Base-by-base conservation (phyloP, 1,284 basidiomycete species). In the Sporisorium graminicola region DNA sequence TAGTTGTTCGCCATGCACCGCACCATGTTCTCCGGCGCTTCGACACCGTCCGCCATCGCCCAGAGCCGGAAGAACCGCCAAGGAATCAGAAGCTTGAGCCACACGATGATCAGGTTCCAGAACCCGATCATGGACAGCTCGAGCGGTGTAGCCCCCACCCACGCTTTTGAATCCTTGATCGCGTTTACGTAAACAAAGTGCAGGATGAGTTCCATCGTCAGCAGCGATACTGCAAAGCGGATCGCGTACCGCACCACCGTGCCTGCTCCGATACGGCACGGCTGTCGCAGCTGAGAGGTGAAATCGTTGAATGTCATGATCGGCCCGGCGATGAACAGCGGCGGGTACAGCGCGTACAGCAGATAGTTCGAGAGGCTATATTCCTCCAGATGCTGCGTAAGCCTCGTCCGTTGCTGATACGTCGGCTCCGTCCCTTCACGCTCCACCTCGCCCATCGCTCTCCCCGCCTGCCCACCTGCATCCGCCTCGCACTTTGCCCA, bases 1-100 rank as follows among this genome's bases (percentile, higher is more conserved):
- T 98, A 98, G 86, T 98, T 99, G 87, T 99, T 99, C n/a, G 91
- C 93, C 90, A 98, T 93, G 84, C 97, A 98, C 16, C 97, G 90
- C 6, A 99, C 90, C 97, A 99, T 98, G 86, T 99, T 99, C 86
- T 99, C 97, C 0, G 95, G 97, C 1, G 95, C 92, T 79, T 98
- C 94, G 33, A 98, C 89, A 0, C 93, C 94, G 84, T 95, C 94
- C 14, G 91, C 85, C 37, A 99, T 88, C 0, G 95, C 92, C 95
- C 96, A 99, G 4, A 98, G 87, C 2, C 97, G 91, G 88, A 99
- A 99, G 88, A 97, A 96, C 10, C 96, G 90, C 97, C 97, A 99
- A 0, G 95, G 94, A 16, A 98, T 90, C 33, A 98, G 89, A n/a
- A 98, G 90, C 94, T 99, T 99, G 16, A 98, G 88, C 96, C 97